Conservation (phyloP, 1,284 basidiomycete species). For the Fistulinella cinereoalba region DNA sequence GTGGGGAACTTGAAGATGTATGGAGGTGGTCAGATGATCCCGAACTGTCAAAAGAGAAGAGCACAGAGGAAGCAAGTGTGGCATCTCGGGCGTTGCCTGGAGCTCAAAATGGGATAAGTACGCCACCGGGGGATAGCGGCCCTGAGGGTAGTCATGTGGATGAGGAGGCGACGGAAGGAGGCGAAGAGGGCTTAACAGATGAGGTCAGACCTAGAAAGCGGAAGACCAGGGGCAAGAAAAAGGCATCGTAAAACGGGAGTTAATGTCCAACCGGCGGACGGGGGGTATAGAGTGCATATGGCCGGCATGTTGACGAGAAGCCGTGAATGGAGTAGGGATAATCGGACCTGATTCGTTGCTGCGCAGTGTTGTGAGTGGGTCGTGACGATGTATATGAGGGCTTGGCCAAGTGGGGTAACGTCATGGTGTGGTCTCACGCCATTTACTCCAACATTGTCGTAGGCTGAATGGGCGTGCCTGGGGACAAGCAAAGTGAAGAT, state of each 20-base stretch:
- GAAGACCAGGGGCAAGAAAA: conserved; percentile 23
- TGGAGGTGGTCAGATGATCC: conserved; percentile 63
- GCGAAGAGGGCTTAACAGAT: conserved; percentile 8
- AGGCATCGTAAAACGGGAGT: neutral
- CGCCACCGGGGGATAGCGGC: conserved; percentile 16
- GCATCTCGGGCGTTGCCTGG: conserved; percentile 14
- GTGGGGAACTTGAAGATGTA: conserved; percentile 58
- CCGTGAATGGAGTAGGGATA: conserved; percentile 6
- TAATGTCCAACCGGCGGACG: neutral
- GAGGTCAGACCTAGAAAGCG: conserved; percentile 19
- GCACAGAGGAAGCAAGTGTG: conserved; percentile 7
- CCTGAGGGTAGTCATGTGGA: conserved; percentile 12
- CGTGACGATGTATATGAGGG: conserved; percentile 3
- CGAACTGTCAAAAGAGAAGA: conserved; percentile 24
- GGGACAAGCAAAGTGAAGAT: neutral
- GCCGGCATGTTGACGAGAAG: conserved; percentile 2
- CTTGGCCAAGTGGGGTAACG: conserved; percentile 7
- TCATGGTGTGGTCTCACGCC: conserved; percentile 14
- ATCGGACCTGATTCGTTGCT: conserved; percentile 12
- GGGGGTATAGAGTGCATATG: neutral
- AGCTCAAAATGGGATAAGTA: conserved; percentile 15
- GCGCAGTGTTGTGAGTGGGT: neutral
- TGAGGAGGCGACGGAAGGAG: conserved; percentile 9
- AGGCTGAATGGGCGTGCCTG: conserved; percentile 19
- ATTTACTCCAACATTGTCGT: conserved; percentile 13